Conservation (phyloP, 1,139 yeast species). For the Nakaseomyces uthaithaninus region DNA sequence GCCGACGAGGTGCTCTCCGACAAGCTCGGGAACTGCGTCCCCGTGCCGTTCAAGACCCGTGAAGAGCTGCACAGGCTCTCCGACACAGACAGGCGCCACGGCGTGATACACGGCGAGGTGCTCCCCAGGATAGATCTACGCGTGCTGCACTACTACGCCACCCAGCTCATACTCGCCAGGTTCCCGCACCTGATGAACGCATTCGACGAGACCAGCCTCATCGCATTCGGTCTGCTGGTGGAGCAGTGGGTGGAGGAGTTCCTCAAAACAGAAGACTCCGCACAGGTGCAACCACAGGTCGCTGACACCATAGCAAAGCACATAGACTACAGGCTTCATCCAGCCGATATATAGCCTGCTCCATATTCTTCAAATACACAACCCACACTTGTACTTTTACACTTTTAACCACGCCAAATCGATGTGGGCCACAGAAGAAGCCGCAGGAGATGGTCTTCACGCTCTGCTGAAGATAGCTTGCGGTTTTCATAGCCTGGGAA, state of each 20-base stretch:
- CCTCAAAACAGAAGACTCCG: constrained; percentile 12
- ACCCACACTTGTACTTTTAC: too few species aligned
- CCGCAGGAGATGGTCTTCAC: too few species aligned
- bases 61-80: constrained; percentile 25
- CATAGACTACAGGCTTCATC: constrained; percentile 24
- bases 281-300: constrained; percentile 8
- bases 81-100: constrained; percentile 19
- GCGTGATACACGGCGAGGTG: constrained; percentile 23
- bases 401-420: too few species aligned
- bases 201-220: constrained; percentile 30
- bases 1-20: constrained; percentile 30
- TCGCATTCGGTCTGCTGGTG: constrained; percentile 26
- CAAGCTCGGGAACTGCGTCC: constrained; percentile 24
- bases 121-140: constrained; percentile 28
- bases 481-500: too few species aligned
- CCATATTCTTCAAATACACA: too few species aligned
- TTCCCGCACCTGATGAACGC: constrained; percentile 28
- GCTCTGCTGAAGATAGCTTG: too few species aligned
- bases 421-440: neutral
- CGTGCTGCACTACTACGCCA: constrained; percentile 30
- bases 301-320: constrained; percentile 16
- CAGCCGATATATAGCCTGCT: constrained; percentile 27
- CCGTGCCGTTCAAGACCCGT: constrained; percentile 28
- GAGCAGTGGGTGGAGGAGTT: constrained; percentile 30
- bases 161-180: constrained; percentile 26